A percentile compares a stretch with the other conserved stretches of the same genome.
Evolutionary conservation across 768 basidiomycete genomes (phyloP).

Genomic region (Mycena maculata): DNA sequence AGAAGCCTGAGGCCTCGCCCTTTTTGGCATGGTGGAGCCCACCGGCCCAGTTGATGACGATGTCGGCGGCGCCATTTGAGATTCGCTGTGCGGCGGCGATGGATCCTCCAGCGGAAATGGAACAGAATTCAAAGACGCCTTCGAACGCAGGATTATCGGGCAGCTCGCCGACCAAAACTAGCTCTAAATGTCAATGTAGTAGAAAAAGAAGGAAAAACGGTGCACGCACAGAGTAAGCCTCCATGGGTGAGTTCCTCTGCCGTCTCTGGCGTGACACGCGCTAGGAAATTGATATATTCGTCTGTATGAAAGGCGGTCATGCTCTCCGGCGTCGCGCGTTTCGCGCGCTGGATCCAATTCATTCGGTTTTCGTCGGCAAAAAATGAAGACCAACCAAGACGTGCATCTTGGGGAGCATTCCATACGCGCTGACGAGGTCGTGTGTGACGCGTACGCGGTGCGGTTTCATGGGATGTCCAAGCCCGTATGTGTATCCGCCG

Average conservation of each 20-base stretch:
- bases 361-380: not conserved
- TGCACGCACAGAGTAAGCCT: slow-evolving; percentile 82
- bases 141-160: slow-evolving; percentile 95
- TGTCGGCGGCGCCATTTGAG: slow-evolving; percentile 85
- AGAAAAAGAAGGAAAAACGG: not conserved
- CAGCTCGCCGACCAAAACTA: slow-evolving; percentile 74
- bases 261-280: slow-evolving; percentile 91
- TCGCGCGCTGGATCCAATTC: slow-evolving; percentile 64
- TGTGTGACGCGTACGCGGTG: slow-evolving; percentile 95
- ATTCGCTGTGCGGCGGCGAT: slow-evolving; percentile 89
- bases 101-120: slow-evolving; percentile 95
- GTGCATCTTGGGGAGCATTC: slow-evolving; percentile 95
- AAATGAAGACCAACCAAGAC: slow-evolving; percentile 66
- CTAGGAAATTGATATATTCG: slow-evolving; percentile 95
- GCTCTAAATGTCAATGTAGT: slow-evolving; percentile 48
- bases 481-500: slow-evolving; percentile 80
- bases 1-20: slow-evolving; percentile 98
- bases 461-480: slow-evolving; percentile 96
- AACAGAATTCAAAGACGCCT: slow-evolving; percentile 96
- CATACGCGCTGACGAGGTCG: slow-evolving; percentile 90
- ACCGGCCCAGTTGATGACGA: slow-evolving; percentile 97
- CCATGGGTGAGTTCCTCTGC: slow-evolving; percentile 87
- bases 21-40: slow-evolving; percentile 99
- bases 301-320: slow-evolving; percentile 99
- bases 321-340: slow-evolving; percentile 73